These are phyloP conservation scores for Coleophoma crateriformis DNA, from an alignment of 2,329 filamentous ascomycete species.

Conservation along the genomic window DNA sequence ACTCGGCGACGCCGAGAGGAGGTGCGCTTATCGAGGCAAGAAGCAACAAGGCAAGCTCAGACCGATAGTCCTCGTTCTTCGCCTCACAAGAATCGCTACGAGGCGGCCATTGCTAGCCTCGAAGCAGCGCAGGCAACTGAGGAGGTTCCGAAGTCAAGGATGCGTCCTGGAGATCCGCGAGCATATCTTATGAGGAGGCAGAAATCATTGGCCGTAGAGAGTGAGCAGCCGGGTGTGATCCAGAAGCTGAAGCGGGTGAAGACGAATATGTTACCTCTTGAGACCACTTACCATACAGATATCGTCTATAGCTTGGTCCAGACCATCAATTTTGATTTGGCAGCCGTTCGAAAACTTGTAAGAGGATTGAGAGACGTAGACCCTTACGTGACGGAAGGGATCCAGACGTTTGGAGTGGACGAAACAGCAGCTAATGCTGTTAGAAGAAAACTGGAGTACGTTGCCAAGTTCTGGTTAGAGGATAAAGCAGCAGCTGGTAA, in stretches of 20 bases:
- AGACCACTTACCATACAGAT: slow-evolving; percentile 13
- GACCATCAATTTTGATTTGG: slow-evolving; percentile 5
- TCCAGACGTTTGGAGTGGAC: slow-evolving; percentile 5
- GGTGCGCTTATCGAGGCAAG: slow-evolving; percentile 8
- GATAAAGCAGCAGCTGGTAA: background rate
- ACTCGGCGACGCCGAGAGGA: slow-evolving; percentile 22
- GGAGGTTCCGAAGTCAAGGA: slow-evolving; percentile 9
- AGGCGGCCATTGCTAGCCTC: slow-evolving; percentile 17
- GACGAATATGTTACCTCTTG: slow-evolving; percentile 20
- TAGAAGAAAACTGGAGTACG: slow-evolving; percentile 6
- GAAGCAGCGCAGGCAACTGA: slow-evolving; percentile 1
- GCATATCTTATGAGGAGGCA: slow-evolving; percentile 25
- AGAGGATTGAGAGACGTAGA: slow-evolving; percentile 9
- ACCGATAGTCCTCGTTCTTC: slow-evolving; percentile 8
- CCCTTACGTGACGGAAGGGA: slow-evolving; percentile 13
- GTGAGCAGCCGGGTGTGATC: slow-evolving; percentile 4
- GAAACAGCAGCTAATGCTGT: slow-evolving; percentile 3
- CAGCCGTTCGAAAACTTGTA: slow-evolving; percentile 4
- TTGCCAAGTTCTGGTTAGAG: slow-evolving; percentile 15
- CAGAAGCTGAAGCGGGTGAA: slow-evolving; percentile 18
- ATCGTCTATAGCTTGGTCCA: slow-evolving; percentile 14
- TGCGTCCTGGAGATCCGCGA: slow-evolving; percentile 24
- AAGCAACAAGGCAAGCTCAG: background rate
- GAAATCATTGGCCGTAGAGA: slow-evolving; percentile 10
- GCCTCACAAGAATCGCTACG: slow-evolving; percentile 24